Evolutionary conservation across 2,329 filamentous ascomycete genomes (phyloP).

Genomic region (Pseudonectria buxi): DNA sequence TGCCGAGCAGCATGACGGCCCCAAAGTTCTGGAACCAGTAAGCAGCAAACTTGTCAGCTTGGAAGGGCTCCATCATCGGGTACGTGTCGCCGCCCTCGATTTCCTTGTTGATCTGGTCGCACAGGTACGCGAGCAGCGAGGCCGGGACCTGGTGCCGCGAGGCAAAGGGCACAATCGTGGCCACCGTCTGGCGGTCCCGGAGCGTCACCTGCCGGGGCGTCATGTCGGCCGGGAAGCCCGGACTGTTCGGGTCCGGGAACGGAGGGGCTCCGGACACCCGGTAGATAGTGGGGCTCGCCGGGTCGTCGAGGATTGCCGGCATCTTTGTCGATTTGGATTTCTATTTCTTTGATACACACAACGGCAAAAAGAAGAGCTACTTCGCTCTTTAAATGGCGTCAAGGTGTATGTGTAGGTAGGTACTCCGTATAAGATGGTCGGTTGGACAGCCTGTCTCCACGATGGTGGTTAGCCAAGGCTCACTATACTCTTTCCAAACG

Average conservation of each 20-base stretch:
- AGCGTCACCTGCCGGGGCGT: slow-evolving; percentile 71
- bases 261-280: slow-evolving; percentile 60
- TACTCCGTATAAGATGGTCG: no score
- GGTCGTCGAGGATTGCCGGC: slow-evolving; percentile 75
- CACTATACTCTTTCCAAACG: no score
- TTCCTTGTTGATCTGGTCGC: slow-evolving; percentile 79
- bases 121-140: slow-evolving; percentile 69
- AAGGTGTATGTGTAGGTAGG: no score
- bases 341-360: no score
- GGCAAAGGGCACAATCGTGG: slow-evolving; percentile 76
- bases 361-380: not conserved
- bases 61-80: slow-evolving; percentile 73
- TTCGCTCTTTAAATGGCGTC: no score
- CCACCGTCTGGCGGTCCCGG: slow-evolving; percentile 74
- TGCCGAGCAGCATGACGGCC: slow-evolving; percentile 78
- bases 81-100: slow-evolving; percentile 91
- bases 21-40: slow-evolving; percentile 93
- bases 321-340: slow-evolving; percentile 41
- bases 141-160: slow-evolving; percentile 70
- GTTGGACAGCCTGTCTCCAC: no score
- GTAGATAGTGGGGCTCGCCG: slow-evolving; percentile 62
- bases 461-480: no score
- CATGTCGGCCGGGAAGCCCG: slow-evolving; percentile 62
- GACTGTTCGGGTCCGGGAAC: slow-evolving; percentile 55
- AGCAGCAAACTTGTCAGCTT: slow-evolving; percentile 65